These are phyloP conservation scores for Lentinula novae-zelandiae DNA, from an alignment of 1,284 basidiomycete species.

Conservation along the genomic window DNA sequence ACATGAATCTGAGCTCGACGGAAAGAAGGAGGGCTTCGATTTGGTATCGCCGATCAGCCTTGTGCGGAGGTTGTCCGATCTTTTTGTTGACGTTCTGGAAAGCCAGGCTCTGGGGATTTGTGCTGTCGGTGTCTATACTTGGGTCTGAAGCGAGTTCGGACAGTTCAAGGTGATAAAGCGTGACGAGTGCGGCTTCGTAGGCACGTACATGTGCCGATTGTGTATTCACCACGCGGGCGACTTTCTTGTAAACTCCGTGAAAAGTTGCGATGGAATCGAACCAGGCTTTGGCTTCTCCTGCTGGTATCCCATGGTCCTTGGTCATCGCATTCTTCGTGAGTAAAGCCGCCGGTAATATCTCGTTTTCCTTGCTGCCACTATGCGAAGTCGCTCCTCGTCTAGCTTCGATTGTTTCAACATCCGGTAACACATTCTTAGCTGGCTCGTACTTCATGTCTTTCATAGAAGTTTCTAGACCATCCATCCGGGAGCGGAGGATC, in stretches of 20 bases:
- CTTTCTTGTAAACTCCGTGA: conserved; percentile 30
- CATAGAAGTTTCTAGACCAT: background rate
- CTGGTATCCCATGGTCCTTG: conserved; percentile 27
- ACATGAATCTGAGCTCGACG: conserved; percentile 29
- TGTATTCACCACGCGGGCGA: conserved; percentile 28
- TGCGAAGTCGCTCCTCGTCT: background rate
- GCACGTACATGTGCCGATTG: conserved; percentile 43
- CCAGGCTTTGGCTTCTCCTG: conserved; percentile 32
- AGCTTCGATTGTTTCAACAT: background rate
- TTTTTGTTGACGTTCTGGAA: conserved; percentile 33
- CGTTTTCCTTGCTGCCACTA: background rate
- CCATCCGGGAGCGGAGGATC: background rate
- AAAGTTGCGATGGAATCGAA: conserved; percentile 25
- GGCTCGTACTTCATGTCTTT: conserved; percentile 3
- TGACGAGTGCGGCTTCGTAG: conserved; percentile 43
- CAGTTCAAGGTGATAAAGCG: conserved; percentile 39
- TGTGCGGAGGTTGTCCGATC: conserved; percentile 14
- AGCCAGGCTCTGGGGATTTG: conserved; percentile 34
- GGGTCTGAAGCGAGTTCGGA: conserved; percentile 14
- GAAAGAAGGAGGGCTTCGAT: conserved; percentile 14
- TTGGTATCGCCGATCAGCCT: conserved; percentile 14
- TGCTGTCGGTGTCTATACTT: conserved; percentile 18
- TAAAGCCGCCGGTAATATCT: conserved; percentile 12
- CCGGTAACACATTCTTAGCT: background rate
- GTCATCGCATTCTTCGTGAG: conserved; percentile 14